Conservation (phyloP, 305 asterid species). For the Solanum hybrid region DNA sequence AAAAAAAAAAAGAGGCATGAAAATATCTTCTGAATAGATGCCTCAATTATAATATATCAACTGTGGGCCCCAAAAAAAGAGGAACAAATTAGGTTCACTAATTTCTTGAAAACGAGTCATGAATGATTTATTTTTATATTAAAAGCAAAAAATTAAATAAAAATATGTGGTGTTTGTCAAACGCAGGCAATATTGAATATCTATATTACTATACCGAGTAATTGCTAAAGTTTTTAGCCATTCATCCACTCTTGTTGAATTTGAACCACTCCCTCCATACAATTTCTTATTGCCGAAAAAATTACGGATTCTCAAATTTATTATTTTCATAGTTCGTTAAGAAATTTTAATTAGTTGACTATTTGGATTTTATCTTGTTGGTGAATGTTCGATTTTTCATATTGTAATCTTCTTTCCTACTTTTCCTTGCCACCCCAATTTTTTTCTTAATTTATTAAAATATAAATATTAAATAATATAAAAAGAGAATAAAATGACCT, state of each 20-base stretch:
- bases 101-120: not conserved
- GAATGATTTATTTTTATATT: not conserved
- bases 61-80: not conserved
- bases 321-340: not conserved
- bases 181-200: conserved; percentile 5
- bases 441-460: not conserved
- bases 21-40: conserved; percentile 10
- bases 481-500: not conserved
- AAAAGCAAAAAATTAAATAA: not conserved
- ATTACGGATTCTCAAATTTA: not conserved
- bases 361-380: rapidly evolving
- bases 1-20: not conserved
- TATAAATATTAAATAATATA: not conserved
- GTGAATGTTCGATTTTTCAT: rapidly evolving
- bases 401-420: not conserved
- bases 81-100: conserved; percentile 9
- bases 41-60: not conserved
- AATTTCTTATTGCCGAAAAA: not conserved
- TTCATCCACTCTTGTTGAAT: not conserved
- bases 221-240: not conserved
- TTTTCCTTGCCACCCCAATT: not conserved
- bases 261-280: conserved; percentile 4
- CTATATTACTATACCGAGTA: not conserved
- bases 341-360: too few relatives aligned
- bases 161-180: conserved; percentile 7